Evolutionary conservation across 75 land plant genomes (phyloP), one percentile per base, ranked within the genome.

Genomic region (Ceratopteris richardii): DNA sequence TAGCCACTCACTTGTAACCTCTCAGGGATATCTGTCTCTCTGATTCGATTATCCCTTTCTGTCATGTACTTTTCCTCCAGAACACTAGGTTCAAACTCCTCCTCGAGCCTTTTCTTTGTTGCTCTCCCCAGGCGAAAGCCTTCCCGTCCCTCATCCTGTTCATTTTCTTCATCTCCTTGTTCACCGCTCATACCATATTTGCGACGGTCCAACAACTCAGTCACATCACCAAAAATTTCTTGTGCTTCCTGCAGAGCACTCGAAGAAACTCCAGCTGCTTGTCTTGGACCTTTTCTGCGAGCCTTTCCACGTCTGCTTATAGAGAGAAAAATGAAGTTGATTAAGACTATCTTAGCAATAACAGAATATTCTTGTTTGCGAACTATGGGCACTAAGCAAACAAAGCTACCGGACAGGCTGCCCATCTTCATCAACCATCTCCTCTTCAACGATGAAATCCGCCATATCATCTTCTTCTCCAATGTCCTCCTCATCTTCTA

Each of bases 381-480:
- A n/a, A n/a, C n/a, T n/a, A n/a, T n/a, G 37, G 3, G 9, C 37
- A 33, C 9, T 33, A 3, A 9, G 3, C 9, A 33, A 3, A 4
- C 10, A 23, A 61, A 13, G 29, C 41, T 73, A 91, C 93, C 83
- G 79, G 21, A 82, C 65, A 68, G 80, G 82, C 56, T 74, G 75
- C 18, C 97, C 97, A 77, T 76, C 65, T 65, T 88, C 97, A 67
- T 91, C 97, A 13, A 77, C 74, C 54, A 85, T 92, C 60, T 90
- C 97, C 62, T 88, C 94, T 44, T 88, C 90, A 14, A 92, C 98
- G 58, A 92, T 92, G 39, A 92, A 92, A 67, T 92, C 98, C 7
- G 87, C 87, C 98, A 92, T 88, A 54, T 92, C 98, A 79, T 92
- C 94, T 46, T 88, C 95, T 23, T 85, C 97, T 17, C 86, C 94